phyloP scores from a whole-genome alignment of 257 asterid genomes.

The Solanum chiquidenum region DNA sequence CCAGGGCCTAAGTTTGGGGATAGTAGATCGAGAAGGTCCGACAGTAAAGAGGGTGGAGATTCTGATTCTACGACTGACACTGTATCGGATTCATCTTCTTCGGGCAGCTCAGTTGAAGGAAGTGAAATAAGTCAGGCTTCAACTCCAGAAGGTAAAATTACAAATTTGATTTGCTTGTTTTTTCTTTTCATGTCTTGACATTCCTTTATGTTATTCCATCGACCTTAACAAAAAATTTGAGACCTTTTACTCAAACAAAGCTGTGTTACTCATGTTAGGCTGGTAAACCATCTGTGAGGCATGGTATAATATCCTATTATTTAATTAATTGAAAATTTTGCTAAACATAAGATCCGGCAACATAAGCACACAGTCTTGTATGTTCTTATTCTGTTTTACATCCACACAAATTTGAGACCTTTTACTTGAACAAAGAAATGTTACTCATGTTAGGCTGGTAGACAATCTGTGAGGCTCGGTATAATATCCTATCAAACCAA shows the following conservation, averaged over 20 bases:
- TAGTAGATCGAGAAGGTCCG: conserved; percentile 42
- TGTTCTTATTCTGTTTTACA: not conserved
- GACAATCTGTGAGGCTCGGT: not conserved
- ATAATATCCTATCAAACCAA: not conserved
- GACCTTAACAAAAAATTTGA: not conserved
- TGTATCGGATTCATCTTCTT: conserved; percentile 49
- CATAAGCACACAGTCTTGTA: not conserved
- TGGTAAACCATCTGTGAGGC: not conserved
- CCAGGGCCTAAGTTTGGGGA: conserved; percentile 36
- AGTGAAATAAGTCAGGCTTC: conserved; percentile 44
- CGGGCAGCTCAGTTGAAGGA: conserved; percentile 41
- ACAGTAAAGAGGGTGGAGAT: conserved; percentile 30
- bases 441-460: not conserved
- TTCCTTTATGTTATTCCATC: not conserved
- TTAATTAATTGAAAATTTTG: not conserved
- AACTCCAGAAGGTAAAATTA: conserved; percentile 33
- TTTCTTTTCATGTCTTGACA: not conserved
- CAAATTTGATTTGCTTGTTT: not conserved
- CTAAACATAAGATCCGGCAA: not conserved
- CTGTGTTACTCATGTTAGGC: not conserved
- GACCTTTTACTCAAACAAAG: not conserved
- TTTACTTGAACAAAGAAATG: not conserved
- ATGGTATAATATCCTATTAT: not conserved
- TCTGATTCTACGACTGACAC: conserved; percentile 30
- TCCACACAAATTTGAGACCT: not conserved